Base-by-base conservation (phyloP, 2,329 filamentous ascomycete genomes). In the Stagonosporopsis rhizophila region DNA sequence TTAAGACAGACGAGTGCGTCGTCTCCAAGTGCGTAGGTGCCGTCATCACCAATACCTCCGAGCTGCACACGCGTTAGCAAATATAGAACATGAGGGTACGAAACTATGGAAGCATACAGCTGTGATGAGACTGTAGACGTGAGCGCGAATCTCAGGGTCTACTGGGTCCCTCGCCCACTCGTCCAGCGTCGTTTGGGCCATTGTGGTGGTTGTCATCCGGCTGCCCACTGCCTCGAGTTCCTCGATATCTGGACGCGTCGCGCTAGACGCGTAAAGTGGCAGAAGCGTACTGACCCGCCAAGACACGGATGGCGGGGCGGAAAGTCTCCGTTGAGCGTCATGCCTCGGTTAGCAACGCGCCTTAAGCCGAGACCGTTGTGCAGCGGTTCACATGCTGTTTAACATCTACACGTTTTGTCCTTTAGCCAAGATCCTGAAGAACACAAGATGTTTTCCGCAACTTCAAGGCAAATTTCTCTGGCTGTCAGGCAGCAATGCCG, bases 61-160 rank as follows among this genome's bases (percentile, higher is more conserved):
- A 97, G 87, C 92, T 96, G 75, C 39, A 41, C 37, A n/a, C 41
- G 27, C 30, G 44, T 66, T 59, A 71, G 65, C 45, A 23, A 40
- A 41, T n/a, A 27, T 27, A 8, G 11, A 14, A 34, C 34, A 44
- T 11, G 4, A 17, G 23, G 6, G 14, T 9, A 23, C 6, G 22
- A 27, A 45, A 11, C 3, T 32, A 6, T 7, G 6, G 30, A 7
- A 4, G 67, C 89, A 73, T 83, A 96, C 93, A 59, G 95, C 95
- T 71, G 93, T 94, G 62, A 96, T 90, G 28, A 99, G 87, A 79
- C 91, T 96, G 79, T 91, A 94, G 72, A 99, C 88, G 78, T 97
- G 91, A 25, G 93, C 92, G 72, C 93, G 89, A 69, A 97, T 92
- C 80, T 96, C 91, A 38, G 92, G 91, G 74, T 98, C 92, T 53